Evolutionary conservation across 441 rosid genomes (phyloP), one percentile per base, ranked within the genome.

Genomic region (Iberis amara): DNA sequence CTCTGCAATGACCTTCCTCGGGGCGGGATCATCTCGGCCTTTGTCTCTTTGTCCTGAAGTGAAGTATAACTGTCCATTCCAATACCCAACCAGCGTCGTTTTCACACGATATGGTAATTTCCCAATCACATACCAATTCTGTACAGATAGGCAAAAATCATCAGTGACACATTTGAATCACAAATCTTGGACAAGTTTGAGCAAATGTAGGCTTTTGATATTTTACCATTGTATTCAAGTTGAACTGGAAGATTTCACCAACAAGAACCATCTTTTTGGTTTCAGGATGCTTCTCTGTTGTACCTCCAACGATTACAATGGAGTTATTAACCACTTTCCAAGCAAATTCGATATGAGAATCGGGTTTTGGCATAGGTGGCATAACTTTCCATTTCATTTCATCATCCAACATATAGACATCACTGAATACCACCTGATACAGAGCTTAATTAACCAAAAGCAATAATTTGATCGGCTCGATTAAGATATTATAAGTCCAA

Each of bases 41-140:
- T 61, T 92, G 71, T 92, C 96, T 60, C 90, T 79, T 70, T 92
- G 97, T 38, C 99, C 99, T 0, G 97, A 92, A 14, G 97, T 92
- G 69, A 86, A 86, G 72, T 92, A 89, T 59, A 92, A 44, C 72
- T 81, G 74, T 12, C 96, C 99, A 6, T 89, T 63, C 88, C 88
- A 86, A 50, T 71, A 81, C 1, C 94, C 96, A 24, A 81, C 96
- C 28, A 92, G 75, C 0, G 95, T 86, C 1, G 99, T 92, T 68
- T 89, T 89, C 70, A 92, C 95, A 14, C 97, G 88, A 60, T 62
- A 89, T 4, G 99, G 96, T 39, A 92, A 88, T 50, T 84, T 86
- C 8, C 96, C 95, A 9, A 82, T 69, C 49, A 92, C 79, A 7
- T 86, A 81, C 99, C 99, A 92, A 62, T 81, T 81, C 97, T 92